Evolutionary conservation across 305 asterid genomes (phyloP).

Genomic region (Ajuga reptans): DNA sequence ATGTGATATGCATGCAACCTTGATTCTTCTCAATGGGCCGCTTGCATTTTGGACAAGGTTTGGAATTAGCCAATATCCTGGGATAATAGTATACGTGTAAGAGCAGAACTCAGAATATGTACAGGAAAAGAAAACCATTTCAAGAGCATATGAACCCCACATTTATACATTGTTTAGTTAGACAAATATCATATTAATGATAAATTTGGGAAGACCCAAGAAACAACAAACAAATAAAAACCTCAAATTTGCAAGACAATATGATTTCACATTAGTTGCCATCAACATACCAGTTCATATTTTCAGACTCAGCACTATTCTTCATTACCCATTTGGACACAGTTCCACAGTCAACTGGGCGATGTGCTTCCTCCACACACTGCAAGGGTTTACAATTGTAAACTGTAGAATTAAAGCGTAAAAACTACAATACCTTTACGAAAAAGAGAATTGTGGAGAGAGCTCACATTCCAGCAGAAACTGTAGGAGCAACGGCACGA

Average conservation of each 20-base stretch:
- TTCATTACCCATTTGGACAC: constrained; percentile 89
- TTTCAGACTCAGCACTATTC: constrained; percentile 91
- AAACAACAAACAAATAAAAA: not conserved
- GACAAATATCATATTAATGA: not conserved
- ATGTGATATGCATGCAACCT: constrained; percentile 94
- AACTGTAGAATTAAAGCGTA: not conserved
- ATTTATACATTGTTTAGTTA: constrained; percentile 1
- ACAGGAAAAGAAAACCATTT: not conserved
- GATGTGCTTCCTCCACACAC: constrained; percentile 94
- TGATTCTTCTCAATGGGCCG: constrained; percentile 92
- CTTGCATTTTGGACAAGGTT: constrained; percentile 95
- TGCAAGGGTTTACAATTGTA: constrained; percentile 26
- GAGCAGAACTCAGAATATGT: constrained; percentile 1
- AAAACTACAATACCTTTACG: not conserved
- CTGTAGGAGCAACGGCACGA: constrained; percentile 69
- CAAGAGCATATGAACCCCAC: not conserved
- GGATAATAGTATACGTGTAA: constrained; percentile 20
- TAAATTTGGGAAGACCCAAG: not conserved
- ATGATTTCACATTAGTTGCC: not conserved
- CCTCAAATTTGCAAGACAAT: constrained; percentile 4
- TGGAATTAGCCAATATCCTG: constrained; percentile 93
- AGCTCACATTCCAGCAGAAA: constrained; percentile 90
- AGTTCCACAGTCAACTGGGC: constrained; percentile 92
- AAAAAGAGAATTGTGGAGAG: not conserved
- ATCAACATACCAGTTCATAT: constrained; percentile 73